Evolutionary conservation across 305 asterid genomes (phyloP).

Genomic region (Nicotiana rustica): DNA sequence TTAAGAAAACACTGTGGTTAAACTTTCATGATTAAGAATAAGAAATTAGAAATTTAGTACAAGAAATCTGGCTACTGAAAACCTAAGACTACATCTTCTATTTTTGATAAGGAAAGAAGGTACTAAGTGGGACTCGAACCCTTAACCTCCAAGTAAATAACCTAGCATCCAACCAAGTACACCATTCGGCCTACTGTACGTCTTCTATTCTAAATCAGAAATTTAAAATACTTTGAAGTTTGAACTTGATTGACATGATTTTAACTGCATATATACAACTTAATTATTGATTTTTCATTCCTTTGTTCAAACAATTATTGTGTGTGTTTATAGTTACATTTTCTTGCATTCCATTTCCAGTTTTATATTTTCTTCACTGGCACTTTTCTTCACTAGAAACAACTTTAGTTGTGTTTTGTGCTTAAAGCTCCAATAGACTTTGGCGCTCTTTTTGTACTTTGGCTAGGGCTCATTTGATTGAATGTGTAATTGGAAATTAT

Average conservation of each 20-base stretch:
- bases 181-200: neutral
- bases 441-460: neutral
- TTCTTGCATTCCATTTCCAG: neutral
- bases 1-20: neutral
- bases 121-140: too few relatives aligned
- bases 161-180: too few relatives aligned
- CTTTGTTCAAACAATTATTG: neutral
- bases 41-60: slow-evolving; percentile 17
- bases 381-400: neutral
- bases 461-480: neutral
- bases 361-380: neutral
- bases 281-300: neutral
- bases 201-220: slow-evolving; percentile 23
- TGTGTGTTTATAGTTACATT: neutral
- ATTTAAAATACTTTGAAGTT: neutral
- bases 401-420: neutral
- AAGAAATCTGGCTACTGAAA: neutral
- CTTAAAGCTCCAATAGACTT: neutral
- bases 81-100: slow-evolving; percentile 11
- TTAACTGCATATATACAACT: slow-evolving; percentile 7
- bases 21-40: slow-evolving; percentile 5
- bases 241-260: slow-evolving; percentile 24
- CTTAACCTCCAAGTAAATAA: too few relatives aligned
- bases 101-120: neutral
- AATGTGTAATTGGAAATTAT: neutral